A percentile compares a stretch with the other conserved stretches of the same genome.
phyloP scores from a whole-genome alignment of 441 rosid species.

The Hura crepitans region DNA sequence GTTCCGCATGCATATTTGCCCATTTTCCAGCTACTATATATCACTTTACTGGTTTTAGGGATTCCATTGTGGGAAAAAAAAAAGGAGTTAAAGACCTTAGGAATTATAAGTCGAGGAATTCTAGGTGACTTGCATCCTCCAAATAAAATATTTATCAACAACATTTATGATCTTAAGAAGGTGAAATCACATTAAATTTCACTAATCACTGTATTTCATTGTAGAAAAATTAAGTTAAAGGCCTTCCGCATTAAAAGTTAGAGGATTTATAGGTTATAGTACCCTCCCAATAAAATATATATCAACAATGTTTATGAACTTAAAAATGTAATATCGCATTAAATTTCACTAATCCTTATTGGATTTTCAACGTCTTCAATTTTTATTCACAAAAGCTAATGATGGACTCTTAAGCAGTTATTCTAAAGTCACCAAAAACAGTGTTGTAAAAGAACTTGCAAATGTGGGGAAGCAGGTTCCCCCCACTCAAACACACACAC shows the following conservation, averaged over 20 bases:
- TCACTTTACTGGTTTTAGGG: neutral
- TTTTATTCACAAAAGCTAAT: neutral
- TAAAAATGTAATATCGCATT: neutral
- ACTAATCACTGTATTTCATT: neutral
- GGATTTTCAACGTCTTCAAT: neutral
- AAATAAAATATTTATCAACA: neutral
- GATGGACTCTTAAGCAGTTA: neutral
- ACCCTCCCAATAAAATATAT: neutral
- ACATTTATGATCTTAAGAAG: neutral
- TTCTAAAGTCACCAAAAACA: neutral
- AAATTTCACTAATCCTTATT: neutral
- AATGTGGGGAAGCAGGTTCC: neutral
- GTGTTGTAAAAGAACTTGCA: neutral
- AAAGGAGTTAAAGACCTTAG: neutral
- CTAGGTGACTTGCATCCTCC: too few relatives aligned
- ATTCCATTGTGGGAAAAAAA: neutral
- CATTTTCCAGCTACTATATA: neutral
- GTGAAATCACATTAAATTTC: neutral
- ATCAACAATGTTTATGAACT: neutral
- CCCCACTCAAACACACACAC: neutral
- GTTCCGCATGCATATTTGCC: neutral
- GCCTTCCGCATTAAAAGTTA: too few relatives aligned
- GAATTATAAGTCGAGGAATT: too few relatives aligned
- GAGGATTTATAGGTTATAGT: too few relatives aligned
- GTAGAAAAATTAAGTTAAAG: neutral